Conservation (phyloP, 345 rosid genomes). For the Camelina hispida region DNA sequence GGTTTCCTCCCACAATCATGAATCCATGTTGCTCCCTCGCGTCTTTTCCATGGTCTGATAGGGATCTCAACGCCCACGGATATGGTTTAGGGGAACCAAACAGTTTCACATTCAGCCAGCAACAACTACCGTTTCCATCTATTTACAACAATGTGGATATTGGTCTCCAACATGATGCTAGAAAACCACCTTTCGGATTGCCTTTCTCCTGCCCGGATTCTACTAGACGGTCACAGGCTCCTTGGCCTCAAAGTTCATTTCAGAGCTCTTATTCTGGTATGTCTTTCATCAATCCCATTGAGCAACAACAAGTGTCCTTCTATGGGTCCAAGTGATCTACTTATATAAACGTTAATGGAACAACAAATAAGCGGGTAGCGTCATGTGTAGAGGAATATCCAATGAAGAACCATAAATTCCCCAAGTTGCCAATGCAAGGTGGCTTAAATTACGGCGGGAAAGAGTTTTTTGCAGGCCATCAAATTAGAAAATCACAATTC, state of each 20-base stretch:
- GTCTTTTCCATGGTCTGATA: constrained; percentile 29
- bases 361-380: constrained; percentile 50
- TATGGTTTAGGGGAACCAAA: constrained; percentile 38
- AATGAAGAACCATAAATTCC: constrained; percentile 39
- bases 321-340: constrained; percentile 41
- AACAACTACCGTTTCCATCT: constrained; percentile 32
- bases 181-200: constrained; percentile 45
- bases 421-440: constrained; percentile 45
- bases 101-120: constrained; percentile 42
- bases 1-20: constrained; percentile 39
- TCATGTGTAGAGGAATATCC: constrained; percentile 29
- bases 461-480: constrained; percentile 24
- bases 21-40: constrained; percentile 20
- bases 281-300: constrained; percentile 31
- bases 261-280: constrained; percentile 42
- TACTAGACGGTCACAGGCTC: constrained; percentile 38
- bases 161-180: constrained; percentile 40
- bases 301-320: constrained; percentile 33
- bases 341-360: constrained; percentile 34
- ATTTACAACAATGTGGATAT: constrained; percentile 40
- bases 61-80: constrained; percentile 43
- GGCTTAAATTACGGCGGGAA: constrained; percentile 28
- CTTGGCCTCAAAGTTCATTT: constrained; percentile 44
- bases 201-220: constrained; percentile 52
- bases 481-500: neutral